A percentile compares a stretch with the other conserved stretches of the same genome.
These are phyloP conservation scores for Diaporthe batatas DNA, from an alignment of 2,329 filamentous ascomycete genomes.

Conservation along the genomic window DNA sequence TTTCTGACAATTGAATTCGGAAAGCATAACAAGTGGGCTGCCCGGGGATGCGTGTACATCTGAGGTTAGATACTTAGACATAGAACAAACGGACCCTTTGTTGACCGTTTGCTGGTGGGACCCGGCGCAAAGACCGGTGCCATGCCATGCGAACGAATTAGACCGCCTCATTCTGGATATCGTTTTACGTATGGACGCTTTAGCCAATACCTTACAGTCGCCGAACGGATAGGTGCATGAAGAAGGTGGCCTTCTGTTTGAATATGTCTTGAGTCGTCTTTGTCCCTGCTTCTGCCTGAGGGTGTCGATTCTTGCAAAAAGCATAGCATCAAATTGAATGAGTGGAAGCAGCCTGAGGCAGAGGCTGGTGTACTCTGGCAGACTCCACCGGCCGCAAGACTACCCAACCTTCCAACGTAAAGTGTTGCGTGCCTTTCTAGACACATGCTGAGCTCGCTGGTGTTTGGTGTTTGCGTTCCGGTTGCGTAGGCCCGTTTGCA, in stretches of 20 bases:
- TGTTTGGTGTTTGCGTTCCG: too few relatives aligned
- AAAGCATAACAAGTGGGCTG: neutral
- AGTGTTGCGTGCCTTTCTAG: too few relatives aligned
- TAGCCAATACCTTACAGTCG: neutral
- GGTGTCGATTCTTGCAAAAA: neutral
- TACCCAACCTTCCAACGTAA: too few relatives aligned
- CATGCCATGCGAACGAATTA: neutral
- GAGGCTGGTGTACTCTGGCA: neutral
- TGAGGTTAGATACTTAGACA: too few relatives aligned
- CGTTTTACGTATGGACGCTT: neutral
- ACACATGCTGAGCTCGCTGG: fast-evolving
- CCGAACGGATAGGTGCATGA: neutral
- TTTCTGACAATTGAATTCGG: neutral
- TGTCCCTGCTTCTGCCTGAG: neutral
- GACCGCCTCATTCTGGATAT: neutral
- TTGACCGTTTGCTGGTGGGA: neutral
- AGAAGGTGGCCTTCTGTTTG: neutral
- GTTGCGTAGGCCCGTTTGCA: neutral
- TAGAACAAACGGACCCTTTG: neutral
- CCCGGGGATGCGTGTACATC: neutral
- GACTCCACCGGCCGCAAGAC: too few relatives aligned
- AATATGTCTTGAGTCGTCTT: neutral
- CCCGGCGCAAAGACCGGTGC: neutral
- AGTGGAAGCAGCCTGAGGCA: neutral
- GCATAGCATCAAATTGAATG: neutral